Conservation (phyloP, 2,329 filamentous ascomycete genomes). For the Phialemoniopsis sp. region DNA sequence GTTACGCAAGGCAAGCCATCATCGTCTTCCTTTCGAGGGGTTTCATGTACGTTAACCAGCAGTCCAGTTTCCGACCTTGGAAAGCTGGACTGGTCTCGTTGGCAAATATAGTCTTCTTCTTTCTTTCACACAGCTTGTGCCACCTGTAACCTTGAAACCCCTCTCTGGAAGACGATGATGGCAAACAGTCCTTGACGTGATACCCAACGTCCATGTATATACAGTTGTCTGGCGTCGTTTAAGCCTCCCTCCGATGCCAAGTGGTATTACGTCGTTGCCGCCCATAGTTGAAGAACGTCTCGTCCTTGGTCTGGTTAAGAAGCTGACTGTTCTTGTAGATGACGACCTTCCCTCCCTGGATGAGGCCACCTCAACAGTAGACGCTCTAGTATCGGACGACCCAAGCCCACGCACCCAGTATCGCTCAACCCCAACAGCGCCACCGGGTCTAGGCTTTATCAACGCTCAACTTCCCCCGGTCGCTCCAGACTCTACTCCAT, state of each 20-base stretch:
- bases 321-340: slow-evolving; percentile 45
- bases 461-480: slow-evolving; percentile 29
- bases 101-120: slow-evolving; percentile 46
- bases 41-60: slow-evolving; percentile 62
- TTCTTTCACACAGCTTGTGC: slow-evolving; percentile 24
- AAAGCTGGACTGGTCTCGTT: slow-evolving; percentile 27
- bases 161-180: slow-evolving; percentile 59
- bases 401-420: slow-evolving; percentile 15
- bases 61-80: slow-evolving; percentile 23
- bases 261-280: neutral
- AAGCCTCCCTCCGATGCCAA: neutral
- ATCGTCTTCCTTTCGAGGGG: slow-evolving; percentile 59
- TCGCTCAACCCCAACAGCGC: slow-evolving; percentile 29
- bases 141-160: slow-evolving; percentile 27
- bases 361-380: slow-evolving; percentile 59
- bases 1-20: slow-evolving; percentile 62
- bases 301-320: slow-evolving; percentile 21
- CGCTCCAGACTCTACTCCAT: slow-evolving; percentile 14
- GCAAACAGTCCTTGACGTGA: slow-evolving; percentile 47
- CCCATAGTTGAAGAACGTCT: slow-evolving; percentile 5
- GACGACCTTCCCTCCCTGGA: slow-evolving; percentile 58
- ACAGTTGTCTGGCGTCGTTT: slow-evolving; percentile 15
- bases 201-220: slow-evolving; percentile 36
- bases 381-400: slow-evolving; percentile 65
- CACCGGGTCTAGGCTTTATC: slow-evolving; percentile 39